These are phyloP conservation scores for Cnidoscolus chayamansa DNA, from an alignment of 441 rosid species.

Conservation along the genomic window DNA sequence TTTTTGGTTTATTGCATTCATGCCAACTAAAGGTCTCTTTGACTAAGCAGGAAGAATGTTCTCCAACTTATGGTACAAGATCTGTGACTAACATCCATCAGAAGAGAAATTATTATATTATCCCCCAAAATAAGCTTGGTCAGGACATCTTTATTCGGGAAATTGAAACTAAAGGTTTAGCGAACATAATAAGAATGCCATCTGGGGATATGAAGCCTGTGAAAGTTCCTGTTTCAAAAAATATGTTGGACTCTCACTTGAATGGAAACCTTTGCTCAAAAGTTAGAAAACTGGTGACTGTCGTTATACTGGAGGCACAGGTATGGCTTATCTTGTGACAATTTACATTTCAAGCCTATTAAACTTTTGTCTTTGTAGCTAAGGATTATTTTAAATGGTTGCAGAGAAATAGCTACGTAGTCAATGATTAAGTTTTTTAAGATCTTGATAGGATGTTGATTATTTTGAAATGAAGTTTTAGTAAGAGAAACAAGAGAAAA, in stretches of 20 bases:
- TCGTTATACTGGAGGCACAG: conserved; percentile 75
- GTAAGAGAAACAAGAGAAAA: no score
- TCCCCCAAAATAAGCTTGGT: conserved; percentile 94
- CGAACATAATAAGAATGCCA: conserved; percentile 71
- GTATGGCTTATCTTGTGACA: conserved; percentile 30
- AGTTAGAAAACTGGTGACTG: conserved; percentile 66
- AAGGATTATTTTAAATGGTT: no score
- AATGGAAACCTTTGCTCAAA: conserved; percentile 52
- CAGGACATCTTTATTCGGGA: conserved; percentile 85
- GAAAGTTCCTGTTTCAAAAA: conserved; percentile 84
- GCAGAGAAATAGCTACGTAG: no score
- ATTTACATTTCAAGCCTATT: no score
- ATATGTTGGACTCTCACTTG: conserved; percentile 84
- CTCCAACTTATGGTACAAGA: conserved; percentile 47
- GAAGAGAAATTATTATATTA: conserved; percentile 69
- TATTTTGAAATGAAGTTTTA: no score
- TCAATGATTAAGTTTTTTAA: no score
- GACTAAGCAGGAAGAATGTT: conserved; percentile 52
- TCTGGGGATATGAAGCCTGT: conserved; percentile 84
- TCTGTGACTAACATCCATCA: conserved; percentile 70
- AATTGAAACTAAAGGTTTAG: conserved; percentile 55
- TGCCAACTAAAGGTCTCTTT: conserved; percentile 25
- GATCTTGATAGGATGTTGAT: no score
- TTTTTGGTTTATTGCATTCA: conserved; percentile 11
- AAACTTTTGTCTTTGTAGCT: no score